These are phyloP conservation scores for Ambrosiella xylebori DNA, from an alignment of 2,329 filamentous ascomycete species.

Conservation along the genomic window DNA sequence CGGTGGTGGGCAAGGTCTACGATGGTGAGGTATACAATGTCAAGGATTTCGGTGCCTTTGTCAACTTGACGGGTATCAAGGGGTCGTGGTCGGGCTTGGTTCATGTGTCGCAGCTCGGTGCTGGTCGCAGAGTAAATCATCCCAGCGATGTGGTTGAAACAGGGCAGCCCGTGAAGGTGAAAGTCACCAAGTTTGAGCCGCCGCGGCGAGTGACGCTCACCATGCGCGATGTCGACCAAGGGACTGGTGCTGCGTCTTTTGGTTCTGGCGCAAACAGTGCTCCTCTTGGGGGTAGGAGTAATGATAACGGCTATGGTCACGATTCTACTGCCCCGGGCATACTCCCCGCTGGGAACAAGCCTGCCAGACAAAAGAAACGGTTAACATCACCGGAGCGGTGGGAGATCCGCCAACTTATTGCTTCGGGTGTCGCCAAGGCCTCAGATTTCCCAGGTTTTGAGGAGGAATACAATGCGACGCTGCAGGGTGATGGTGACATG, in stretches of 20 bases:
- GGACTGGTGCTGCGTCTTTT: conserved; percentile 66
- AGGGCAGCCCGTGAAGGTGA: conserved; percentile 79
- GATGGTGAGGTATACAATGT: conserved; percentile 77
- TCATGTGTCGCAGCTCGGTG: conserved; percentile 75
- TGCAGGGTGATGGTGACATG: conserved; percentile 72
- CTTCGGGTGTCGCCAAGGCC: conserved; percentile 81
- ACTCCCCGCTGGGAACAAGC: conserved; percentile 17
- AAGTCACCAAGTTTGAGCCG: conserved; percentile 74
- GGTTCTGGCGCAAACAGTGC: conserved; percentile 84
- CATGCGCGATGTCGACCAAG: conserved; percentile 95
- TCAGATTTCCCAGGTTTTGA: conserved; percentile 90
- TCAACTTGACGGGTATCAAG: conserved; percentile 71
- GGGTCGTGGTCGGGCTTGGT: conserved; percentile 88
- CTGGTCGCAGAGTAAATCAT: conserved; percentile 75
- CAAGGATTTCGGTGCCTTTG: conserved; percentile 91
- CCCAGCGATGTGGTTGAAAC: conserved; percentile 71
- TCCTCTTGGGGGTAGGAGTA: conserved; percentile 49
- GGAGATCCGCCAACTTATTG: conserved; percentile 94
- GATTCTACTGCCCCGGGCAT: conserved; percentile 16
- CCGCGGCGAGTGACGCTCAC: conserved; percentile 61
- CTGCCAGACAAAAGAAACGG: conserved; percentile 53
- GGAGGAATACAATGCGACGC: conserved; percentile 77
- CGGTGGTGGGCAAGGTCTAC: conserved; percentile 74
- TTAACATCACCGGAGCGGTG: conserved; percentile 94
- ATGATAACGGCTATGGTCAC: conserved; percentile 15